phyloP scores from a whole-genome alignment of 306 rosid genomes.

The Medicago arabica region DNA sequence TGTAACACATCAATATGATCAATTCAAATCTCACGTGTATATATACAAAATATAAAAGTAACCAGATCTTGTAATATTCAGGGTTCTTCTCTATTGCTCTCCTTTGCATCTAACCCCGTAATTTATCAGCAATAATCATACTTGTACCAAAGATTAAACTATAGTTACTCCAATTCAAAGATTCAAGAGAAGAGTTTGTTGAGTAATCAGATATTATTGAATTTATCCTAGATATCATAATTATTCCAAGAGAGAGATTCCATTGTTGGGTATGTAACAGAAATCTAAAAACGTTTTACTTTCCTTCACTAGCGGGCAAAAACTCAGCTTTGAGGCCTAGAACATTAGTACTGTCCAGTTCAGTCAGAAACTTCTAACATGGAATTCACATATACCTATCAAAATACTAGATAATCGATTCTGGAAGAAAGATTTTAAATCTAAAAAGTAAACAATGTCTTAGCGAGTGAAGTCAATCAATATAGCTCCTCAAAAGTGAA shows the following conservation, averaged over 20 bases:
- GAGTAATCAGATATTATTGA: conserved; percentile 14
- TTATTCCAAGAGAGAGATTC: too few species aligned
- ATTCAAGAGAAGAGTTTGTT: background rate
- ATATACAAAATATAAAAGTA: background rate
- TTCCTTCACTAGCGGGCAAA: background rate
- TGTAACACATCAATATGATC: background rate
- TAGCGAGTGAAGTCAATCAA: too few species aligned
- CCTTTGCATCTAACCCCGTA: background rate
- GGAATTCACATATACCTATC: background rate
- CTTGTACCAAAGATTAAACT: conserved; percentile 16
- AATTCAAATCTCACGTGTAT: background rate
- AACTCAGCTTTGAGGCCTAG: background rate
- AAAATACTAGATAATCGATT: background rate
- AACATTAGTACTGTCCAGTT: conserved; percentile 4
- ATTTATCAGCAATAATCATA: conserved; percentile 3
- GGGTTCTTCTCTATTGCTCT: background rate
- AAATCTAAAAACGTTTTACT: background rate
- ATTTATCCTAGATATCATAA: background rate
- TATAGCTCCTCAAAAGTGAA: too few species aligned
- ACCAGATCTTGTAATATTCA: background rate
- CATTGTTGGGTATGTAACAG: too few species aligned
- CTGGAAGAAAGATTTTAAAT: background rate
- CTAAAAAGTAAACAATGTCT: background rate
- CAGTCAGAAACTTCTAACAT: background rate
- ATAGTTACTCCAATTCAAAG: conserved; percentile 14